A percentile compares a stretch with the other conserved stretches of the same genome.
Evolutionary conservation across 116 monocot species (phyloP).

Genomic region (Cymodocea nodosa): DNA sequence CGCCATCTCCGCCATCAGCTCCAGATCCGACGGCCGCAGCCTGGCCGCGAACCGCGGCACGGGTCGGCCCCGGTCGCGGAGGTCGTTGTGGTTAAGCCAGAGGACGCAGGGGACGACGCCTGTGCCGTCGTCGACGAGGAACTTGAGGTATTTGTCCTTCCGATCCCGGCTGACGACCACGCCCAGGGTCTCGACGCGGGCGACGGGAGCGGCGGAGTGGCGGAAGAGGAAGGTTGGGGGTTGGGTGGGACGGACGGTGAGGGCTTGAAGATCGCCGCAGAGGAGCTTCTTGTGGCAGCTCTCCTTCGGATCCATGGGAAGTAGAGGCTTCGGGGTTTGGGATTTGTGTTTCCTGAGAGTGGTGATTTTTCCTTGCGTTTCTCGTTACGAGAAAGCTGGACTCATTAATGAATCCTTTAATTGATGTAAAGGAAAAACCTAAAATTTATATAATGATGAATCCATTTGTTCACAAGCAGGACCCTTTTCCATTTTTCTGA

Average conservation of each 20-base stretch:
- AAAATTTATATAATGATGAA: too few relatives aligned
- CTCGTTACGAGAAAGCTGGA: too few relatives aligned
- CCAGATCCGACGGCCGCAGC: constrained; percentile 4
- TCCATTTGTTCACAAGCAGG: too few relatives aligned
- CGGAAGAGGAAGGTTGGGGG: constrained; percentile 10
- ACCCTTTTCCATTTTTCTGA: too few relatives aligned
- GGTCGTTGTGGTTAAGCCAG: constrained; percentile 58
- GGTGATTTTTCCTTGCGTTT: too few relatives aligned
- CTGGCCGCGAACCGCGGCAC: not conserved
- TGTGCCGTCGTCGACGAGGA: constrained; percentile 72
- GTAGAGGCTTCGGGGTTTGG: too few relatives aligned
- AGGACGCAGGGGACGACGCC: constrained; percentile 83
- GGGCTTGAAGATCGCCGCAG: constrained; percentile 41
- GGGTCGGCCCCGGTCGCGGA: not conserved
- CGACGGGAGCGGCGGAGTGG: constrained; percentile 10
- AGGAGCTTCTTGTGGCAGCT: constrained; percentile 51
- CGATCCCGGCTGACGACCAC: constrained; percentile 43
- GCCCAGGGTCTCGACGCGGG: constrained; percentile 44
- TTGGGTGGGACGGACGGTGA: constrained; percentile 12
- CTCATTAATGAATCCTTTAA: too few relatives aligned
- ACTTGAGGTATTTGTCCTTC: constrained; percentile 36
- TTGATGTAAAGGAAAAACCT: too few relatives aligned
- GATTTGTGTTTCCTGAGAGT: too few relatives aligned
- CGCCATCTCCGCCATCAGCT: constrained; percentile 16
- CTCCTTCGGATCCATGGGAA: constrained; percentile 27